Base-by-base conservation (phyloP, 1,284 basidiomycete species). In the Mixia osmundae region DNA sequence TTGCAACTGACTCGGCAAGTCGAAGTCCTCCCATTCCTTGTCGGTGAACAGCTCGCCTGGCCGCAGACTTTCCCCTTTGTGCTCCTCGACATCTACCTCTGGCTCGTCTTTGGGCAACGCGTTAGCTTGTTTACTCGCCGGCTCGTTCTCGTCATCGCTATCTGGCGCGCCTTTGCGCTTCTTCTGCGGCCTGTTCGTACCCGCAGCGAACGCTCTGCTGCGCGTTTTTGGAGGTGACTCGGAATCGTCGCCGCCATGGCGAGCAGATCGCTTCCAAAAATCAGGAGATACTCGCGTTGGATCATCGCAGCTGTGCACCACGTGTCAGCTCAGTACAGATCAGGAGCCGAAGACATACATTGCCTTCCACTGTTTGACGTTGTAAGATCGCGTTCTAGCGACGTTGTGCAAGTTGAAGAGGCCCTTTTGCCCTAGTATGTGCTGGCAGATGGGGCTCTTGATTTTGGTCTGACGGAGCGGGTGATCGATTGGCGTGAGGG, bases 351-450 rank as follows among this genome's bases (percentile, higher is more conserved):
- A 26, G 5, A 40, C 39, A 4, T 41, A 30, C 26, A 45, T 24
- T n/a, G 47, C 47, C 31, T 48, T 48, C 49, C 49, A 52, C 30
- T 52, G 50, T 9, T 45, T 45, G 15, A 50, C 35, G 43, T 50
- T 53, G 40, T 46, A 54, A 18, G 68, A 60, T 48, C 72, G 73
- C 42, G 78, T 70, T 54, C 78, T 80, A 61, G 83, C 82, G 46
- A 91, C 66, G 54, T 91, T 94, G 57, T 78, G 71, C 49, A 80
- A 74, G n/a, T 77, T 69, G 54, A 82, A 94, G 4, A 87, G 64
- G 5, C 85, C 85, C 6, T 69, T 69, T 27, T 69, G 65, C 8
- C 87, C 87, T 30, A 74, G 58, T 71, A 91, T 82, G 53, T 74
- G 70, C 54, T 94, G 87, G 54, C 85, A 79, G 45, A 91, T 91